Percentiles rank a stretch among this genome's conserved stretches.
Conservation (phyloP, 2,329 filamentous ascomycete genomes). For the Fusarium vanettenii region DNA sequence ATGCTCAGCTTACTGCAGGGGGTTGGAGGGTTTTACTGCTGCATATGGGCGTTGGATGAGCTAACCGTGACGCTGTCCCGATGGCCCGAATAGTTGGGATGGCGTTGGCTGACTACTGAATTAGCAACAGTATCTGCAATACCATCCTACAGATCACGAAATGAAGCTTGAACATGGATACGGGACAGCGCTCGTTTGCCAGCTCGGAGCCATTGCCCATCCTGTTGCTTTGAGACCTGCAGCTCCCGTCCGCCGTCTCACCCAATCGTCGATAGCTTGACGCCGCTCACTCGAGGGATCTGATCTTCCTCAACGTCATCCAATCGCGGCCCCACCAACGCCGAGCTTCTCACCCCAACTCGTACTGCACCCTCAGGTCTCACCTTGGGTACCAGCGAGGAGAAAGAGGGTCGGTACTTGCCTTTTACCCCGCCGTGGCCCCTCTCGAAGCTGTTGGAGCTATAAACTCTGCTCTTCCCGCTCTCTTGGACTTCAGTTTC, state of each 20-base stretch:
- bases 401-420: constrained; percentile 24
- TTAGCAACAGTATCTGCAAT: background rate
- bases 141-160: background rate
- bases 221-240: constrained; percentile 18
- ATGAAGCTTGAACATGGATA: background rate
- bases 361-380: constrained; percentile 15
- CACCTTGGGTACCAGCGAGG: background rate
- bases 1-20: background rate
- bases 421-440: constrained; percentile 44
- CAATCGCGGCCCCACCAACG: constrained; percentile 43
- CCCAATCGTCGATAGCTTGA: constrained; percentile 27
- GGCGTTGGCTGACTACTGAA: background rate
- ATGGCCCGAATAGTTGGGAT: constrained; percentile 17
- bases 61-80: constrained; percentile 36
- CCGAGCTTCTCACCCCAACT: constrained; percentile 19
- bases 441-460: constrained; percentile 40
- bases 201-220: background rate
- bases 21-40: background rate
- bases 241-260: constrained; percentile 9
- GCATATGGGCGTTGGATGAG: constrained; percentile 30
- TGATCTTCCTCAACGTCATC: constrained; percentile 44
- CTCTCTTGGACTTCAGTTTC: background rate
- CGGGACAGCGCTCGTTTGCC: background rate
- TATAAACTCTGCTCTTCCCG: background rate
- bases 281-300: constrained; percentile 21